A percentile compares a stretch with the other conserved stretches of the same genome.
Evolutionary conservation across 2,329 filamentous ascomycete genomes (phyloP).

Genomic region (Beauveria sp.): DNA sequence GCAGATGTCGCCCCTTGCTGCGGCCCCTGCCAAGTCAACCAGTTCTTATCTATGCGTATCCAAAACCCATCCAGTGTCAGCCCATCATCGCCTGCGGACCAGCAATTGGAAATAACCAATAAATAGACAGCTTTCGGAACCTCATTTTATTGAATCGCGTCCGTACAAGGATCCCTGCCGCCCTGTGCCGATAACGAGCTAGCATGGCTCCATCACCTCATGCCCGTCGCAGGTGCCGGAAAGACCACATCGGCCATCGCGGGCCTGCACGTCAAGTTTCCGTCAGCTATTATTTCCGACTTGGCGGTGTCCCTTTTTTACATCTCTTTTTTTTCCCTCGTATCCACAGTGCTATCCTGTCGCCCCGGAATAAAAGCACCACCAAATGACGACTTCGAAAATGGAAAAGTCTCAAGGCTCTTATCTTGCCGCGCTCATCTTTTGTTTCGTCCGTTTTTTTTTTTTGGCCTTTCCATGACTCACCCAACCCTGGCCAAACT

Average conservation of each 20-base stretch:
- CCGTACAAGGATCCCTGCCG: neutral
- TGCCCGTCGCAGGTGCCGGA: neutral
- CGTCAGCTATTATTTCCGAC: neutral
- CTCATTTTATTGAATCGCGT: too few species aligned
- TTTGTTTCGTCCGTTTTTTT: too few species aligned
- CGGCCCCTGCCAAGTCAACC: neutral
- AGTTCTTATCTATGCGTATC: too few species aligned
- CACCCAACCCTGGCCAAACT: neutral
- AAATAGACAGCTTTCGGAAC: too few species aligned
- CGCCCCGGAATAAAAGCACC: neutral
- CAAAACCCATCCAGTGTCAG: neutral
- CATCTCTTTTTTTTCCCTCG: neutral
- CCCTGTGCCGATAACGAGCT: neutral
- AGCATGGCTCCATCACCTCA: neutral
- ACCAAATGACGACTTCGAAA: neutral
- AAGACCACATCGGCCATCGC: neutral
- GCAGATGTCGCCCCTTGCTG: neutral
- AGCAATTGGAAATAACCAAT: neutral
- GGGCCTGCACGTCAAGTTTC: neutral
- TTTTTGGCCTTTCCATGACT: neutral
- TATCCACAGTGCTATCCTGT: neutral
- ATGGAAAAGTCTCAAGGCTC: neutral
- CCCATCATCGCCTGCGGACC: neutral
- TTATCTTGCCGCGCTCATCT: neutral
- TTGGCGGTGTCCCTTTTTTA: neutral